Evolutionary conservation across 2,329 filamentous ascomycete species (phyloP), one percentile per base, ranked within the genome.

Genomic region (Sarocladium kiliense): DNA sequence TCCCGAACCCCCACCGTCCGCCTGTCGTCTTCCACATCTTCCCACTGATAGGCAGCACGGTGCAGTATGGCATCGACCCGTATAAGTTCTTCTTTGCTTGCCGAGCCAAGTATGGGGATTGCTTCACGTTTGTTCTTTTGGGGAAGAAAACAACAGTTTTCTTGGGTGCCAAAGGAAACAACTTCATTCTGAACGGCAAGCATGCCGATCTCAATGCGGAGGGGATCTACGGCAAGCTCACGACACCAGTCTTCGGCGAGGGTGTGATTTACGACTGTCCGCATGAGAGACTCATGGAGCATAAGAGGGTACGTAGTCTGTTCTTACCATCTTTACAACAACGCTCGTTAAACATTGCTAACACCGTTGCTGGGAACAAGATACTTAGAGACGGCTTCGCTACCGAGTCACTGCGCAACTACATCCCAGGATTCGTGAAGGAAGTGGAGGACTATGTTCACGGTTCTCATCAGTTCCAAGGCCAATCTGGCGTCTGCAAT

Each of bases 11-110:
- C 3, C 23, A 49, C 44, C 44, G 44, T 12, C 44, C 44, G 32
- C 44, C 44, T 7, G 44, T 49, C 10, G 44, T 49, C 23, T 49
- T 49, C 44, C 44, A 49, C 44, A 49, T 49, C 44, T 49, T 49
- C 26, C 44, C 44, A 4, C 26, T 49, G 25, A 49, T 49, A 27
- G 44, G 44, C 23, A 49, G 44, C 44, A 49, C 44, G 4, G n/a
- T 49, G 5, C 7, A 27, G 26, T 49, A 49, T 18, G 44, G 44
- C 44, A 32, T 49, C n/a, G 44, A 49, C 19, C 44, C 44, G 5
- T 30, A 49, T 25, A 49, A 49, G 25, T 49, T 49, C 44, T 49
- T 49, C 44, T 49, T 49, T 18, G 3, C 9, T 7, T 49, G 44
- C 18, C 44, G 44, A 3, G 44, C 23, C 11, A 9, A 49, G 26